phyloP scores from a whole-genome alignment of 768 basidiomycete species.

The Nevesoporus exiguus region DNA sequence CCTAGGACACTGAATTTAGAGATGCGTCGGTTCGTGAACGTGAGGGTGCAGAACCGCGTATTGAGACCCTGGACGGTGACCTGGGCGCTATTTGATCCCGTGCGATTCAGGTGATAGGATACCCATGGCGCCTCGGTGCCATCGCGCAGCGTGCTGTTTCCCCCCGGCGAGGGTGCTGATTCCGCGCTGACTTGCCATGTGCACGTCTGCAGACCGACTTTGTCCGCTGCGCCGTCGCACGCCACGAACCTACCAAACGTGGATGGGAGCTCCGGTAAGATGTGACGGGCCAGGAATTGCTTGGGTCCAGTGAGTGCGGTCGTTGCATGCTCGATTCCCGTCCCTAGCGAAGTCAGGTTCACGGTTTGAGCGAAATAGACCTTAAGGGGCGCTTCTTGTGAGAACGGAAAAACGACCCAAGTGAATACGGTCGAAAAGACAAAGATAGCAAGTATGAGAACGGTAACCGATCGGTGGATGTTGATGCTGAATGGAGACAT shows the following conservation, averaged over 20 bases:
- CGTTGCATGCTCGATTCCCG: conserved; percentile 28
- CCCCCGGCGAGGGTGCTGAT: conserved; percentile 39
- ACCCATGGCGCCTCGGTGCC: conserved; percentile 39
- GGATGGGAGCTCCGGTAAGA: conserved; percentile 54
- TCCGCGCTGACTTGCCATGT: conserved; percentile 41
- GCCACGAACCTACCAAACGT: conserved; percentile 34
- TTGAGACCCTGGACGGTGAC: conserved; percentile 53
- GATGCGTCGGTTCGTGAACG: conserved; percentile 49
- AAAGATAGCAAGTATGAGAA: conserved; percentile 40
- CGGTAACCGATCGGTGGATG: conserved; percentile 38
- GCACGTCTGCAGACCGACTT: conserved; percentile 45
- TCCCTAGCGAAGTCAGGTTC: conserved; percentile 36
- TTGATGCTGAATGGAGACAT: conserved; percentile 62
- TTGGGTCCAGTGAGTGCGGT: conserved; percentile 46
- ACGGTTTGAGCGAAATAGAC: conserved; percentile 68
- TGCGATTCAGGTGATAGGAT: conserved; percentile 38
- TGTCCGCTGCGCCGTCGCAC: conserved; percentile 28
- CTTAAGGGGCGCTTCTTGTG: conserved; percentile 57
- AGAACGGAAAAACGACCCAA: conserved; percentile 60
- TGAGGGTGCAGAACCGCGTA: conserved; percentile 60
- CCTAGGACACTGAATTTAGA: conserved; percentile 40
- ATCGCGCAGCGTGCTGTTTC: conserved; percentile 1
- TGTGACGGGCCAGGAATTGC: conserved; percentile 39
- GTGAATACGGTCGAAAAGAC: conserved; percentile 41
- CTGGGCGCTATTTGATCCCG: conserved; percentile 42